phyloP scores from a whole-genome alignment of 1,284 basidiomycete genomes.

The Ustilago shanxiensis region DNA sequence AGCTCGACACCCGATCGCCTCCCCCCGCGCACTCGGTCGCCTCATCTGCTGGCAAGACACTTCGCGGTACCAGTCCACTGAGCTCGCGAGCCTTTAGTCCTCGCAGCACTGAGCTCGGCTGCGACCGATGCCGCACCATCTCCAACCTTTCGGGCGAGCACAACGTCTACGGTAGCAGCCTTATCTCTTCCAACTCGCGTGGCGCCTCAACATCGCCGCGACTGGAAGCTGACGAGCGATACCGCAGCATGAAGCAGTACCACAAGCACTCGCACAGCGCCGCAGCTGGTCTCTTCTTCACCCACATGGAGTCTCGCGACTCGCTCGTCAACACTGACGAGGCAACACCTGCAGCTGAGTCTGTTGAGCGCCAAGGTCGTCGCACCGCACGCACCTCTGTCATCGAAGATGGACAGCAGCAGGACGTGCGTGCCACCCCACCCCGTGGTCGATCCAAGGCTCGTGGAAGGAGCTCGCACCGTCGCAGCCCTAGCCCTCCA shows the following conservation, averaged over 20 bases:
- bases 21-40: slow-evolving; percentile 53
- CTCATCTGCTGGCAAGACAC: slow-evolving; percentile 57
- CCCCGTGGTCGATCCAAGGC: slow-evolving; percentile 58
- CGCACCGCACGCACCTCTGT: slow-evolving; percentile 14
- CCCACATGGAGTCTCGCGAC: slow-evolving; percentile 40
- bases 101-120: slow-evolving; percentile 41
- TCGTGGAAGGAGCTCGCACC: slow-evolving; percentile 53
- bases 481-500: slow-evolving; percentile 56
- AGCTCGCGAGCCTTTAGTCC: slow-evolving; percentile 46
- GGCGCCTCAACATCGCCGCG: slow-evolving; percentile 33
- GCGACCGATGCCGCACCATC: slow-evolving; percentile 54
- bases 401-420: slow-evolving; percentile 22
- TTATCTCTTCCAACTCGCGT: slow-evolving; percentile 37
- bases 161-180: slow-evolving; percentile 46
- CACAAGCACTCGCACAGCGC: slow-evolving; percentile 62
- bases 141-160: slow-evolving; percentile 48
- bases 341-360: slow-evolving; percentile 1
- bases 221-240: slow-evolving; percentile 29
- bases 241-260: slow-evolving; percentile 48
- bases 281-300: slow-evolving; percentile 52
- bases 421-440: slow-evolving; percentile 43
- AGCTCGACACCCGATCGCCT: slow-evolving; percentile 46
- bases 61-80: slow-evolving; percentile 47
- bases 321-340: slow-evolving; percentile 14
- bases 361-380: slow-evolving; percentile 25